Percentiles rank a stretch among this genome's conserved stretches.
Evolutionary conservation across 768 basidiomycete species (phyloP).

Genomic region (Leucocoprinus birnbaumii): DNA sequence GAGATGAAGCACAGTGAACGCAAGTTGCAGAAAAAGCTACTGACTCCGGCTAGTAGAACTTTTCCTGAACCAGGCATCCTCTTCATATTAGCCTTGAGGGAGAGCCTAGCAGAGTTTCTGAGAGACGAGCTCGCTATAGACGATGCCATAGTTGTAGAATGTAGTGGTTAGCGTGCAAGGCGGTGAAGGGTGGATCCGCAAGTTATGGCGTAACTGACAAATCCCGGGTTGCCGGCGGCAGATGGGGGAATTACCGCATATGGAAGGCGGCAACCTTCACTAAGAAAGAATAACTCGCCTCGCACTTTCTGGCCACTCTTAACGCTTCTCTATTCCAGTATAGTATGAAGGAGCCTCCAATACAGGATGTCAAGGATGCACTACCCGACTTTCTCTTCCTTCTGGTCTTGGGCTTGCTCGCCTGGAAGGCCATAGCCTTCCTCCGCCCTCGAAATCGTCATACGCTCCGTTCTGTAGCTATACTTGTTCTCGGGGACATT

Average conservation of each 20-base stretch:
- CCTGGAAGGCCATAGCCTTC: conserved; percentile 22
- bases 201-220: background rate
- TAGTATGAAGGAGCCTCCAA: background rate
- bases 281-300: background rate
- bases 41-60: background rate
- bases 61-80: background rate
- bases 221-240: background rate
- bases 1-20: background rate
- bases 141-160: background rate
- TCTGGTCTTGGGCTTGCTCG: conserved; percentile 27
- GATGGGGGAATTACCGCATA: background rate
- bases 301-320: background rate
- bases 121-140: background rate
- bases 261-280: too few relatives aligned
- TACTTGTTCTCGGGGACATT: conserved; percentile 93
- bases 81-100: background rate
- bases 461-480: conserved; percentile 68
- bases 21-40: conserved; percentile 4
- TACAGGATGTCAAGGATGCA: conserved; percentile 10
- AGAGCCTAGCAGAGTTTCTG: background rate
- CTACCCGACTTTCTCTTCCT: conserved; percentile 14
- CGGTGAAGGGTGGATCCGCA: background rate
- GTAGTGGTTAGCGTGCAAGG: background rate
- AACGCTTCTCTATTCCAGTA: background rate
- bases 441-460: conserved; percentile 35